A percentile compares a stretch with the other conserved stretches of the same genome.
Conservation (phyloP, 768 basidiomycete genomes). For the Pulveroboletus sp. region DNA sequence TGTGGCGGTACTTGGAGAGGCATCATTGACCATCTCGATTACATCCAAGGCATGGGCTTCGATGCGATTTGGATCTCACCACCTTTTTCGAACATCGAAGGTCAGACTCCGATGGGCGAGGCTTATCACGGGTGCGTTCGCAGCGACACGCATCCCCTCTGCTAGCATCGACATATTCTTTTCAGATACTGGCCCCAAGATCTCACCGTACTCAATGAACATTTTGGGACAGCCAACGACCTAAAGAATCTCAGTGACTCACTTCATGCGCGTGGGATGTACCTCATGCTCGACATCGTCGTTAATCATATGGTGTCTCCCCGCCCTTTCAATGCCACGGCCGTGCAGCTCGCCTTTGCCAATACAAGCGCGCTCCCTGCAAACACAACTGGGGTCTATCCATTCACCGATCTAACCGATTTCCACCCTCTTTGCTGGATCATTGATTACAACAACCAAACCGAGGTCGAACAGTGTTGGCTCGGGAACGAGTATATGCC, state of each 20-base stretch:
- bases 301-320: slow-evolving; percentile 57
- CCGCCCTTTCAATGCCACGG: slow-evolving; percentile 23
- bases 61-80: slow-evolving; percentile 62
- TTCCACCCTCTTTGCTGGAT: slow-evolving; percentile 43
- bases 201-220: slow-evolving; percentile 45
- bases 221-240: slow-evolving; percentile 53
- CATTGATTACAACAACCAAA: slow-evolving; percentile 44
- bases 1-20: slow-evolving; percentile 60
- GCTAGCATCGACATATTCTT: not conserved
- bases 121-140: slow-evolving; percentile 52
- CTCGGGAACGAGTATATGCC: slow-evolving; percentile 52
- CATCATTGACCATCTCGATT: slow-evolving; percentile 54
- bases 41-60: slow-evolving; percentile 63
- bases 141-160: not conserved
- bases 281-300: slow-evolving; percentile 61
- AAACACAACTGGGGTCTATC: slow-evolving; percentile 22
- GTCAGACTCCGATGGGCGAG: slow-evolving; percentile 47
- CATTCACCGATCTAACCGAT: slow-evolving; percentile 34
- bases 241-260: slow-evolving; percentile 46
- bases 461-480: slow-evolving; percentile 56
- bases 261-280: slow-evolving; percentile 53
- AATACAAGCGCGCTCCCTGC: slow-evolving; percentile 9
- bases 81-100: slow-evolving; percentile 47
- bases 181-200: slow-evolving; percentile 51
- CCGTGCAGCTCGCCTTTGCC: slow-evolving; percentile 16